Percentiles rank a stretch among this genome's conserved stretches.
These are phyloP conservation scores for Pyricularia sp. DNA, from an alignment of 2,329 filamentous ascomycete species.

Conservation along the genomic window DNA sequence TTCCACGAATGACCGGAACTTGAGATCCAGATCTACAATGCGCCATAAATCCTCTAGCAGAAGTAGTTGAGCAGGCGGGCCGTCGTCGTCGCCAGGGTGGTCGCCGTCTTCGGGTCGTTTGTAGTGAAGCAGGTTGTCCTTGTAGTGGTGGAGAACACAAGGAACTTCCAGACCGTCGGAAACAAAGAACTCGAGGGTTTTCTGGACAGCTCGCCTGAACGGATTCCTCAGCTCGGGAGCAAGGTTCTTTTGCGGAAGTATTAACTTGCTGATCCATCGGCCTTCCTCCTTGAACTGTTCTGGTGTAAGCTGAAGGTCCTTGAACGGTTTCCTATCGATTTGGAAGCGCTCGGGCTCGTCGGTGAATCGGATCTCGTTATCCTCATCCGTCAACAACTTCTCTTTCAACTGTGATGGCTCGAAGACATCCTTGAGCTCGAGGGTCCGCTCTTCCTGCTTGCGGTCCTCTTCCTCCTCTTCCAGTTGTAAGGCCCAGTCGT, in stretches of 20 bases:
- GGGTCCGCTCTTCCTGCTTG: constrained; percentile 63
- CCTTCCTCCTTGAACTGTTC: constrained; percentile 87
- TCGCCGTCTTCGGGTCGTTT: constrained; percentile 55
- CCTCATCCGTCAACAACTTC: constrained; percentile 88
- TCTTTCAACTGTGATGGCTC: constrained; percentile 91
- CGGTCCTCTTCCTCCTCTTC: constrained; percentile 78
- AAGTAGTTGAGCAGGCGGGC: constrained; percentile 36
- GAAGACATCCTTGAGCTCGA: constrained; percentile 95
- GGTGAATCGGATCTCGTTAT: constrained; percentile 75
- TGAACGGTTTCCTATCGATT: constrained; percentile 78
- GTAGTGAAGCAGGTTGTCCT: constrained; percentile 89
- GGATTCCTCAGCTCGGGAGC: constrained; percentile 60
- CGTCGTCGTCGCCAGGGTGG: neutral
- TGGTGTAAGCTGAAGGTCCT: constrained; percentile 62
- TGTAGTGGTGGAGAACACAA: constrained; percentile 95
- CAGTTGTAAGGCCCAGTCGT: constrained; percentile 82
- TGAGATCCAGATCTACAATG: constrained; percentile 86
- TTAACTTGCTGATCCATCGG: constrained; percentile 77
- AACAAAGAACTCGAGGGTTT: constrained; percentile 90
- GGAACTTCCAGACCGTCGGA: constrained; percentile 91
- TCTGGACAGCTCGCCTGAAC: constrained; percentile 78
- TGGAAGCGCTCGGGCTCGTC: constrained; percentile 95
- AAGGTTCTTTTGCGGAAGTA: constrained; percentile 78
- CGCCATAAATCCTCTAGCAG: constrained; percentile 92
- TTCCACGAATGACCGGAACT: constrained; percentile 84